A percentile compares a stretch with the other conserved stretches of the same genome.
Evolutionary conservation across 2,329 filamentous ascomycete genomes (phyloP).

Genomic region (Akanthomyces lecanii): DNA sequence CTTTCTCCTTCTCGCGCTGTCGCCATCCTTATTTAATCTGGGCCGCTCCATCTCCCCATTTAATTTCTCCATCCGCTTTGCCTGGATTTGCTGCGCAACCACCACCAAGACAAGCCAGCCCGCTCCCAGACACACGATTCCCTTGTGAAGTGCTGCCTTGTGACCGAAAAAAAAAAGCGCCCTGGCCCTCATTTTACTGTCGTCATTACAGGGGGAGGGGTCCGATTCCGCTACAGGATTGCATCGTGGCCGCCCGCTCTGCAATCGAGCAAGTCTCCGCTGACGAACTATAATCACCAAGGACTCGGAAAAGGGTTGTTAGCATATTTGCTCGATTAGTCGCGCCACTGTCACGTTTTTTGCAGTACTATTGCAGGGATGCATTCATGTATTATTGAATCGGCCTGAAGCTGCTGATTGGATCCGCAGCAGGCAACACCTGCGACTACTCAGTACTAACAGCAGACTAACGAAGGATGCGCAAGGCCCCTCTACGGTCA

Average conservation of each 20-base stretch:
- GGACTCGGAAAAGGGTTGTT: not conserved
- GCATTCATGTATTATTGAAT: not conserved
- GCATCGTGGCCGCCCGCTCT: not conserved
- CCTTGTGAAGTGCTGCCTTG: not conserved
- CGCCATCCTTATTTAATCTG: not conserved
- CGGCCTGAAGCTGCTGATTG: not conserved
- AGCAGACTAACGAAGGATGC: no score
- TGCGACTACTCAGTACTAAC: no score
- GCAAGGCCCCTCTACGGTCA: no score
- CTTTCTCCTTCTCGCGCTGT: not conserved
- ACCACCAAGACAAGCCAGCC: not conserved
- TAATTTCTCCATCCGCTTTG: not conserved
- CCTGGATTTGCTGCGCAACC: not conserved
- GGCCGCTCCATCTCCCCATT: constrained; percentile 5
- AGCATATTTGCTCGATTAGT: not conserved
- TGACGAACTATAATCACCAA: not conserved
- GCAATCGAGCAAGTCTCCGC: not conserved
- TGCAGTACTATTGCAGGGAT: not conserved
- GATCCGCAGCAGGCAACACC: not conserved
- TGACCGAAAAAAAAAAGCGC: not conserved
- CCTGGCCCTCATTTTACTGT: not conserved
- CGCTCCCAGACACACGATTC: not conserved
- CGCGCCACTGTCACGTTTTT: not conserved
- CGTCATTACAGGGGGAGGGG: constrained; percentile 2
- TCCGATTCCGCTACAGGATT: not conserved